Base-by-base conservation (phyloP, 768 basidiomycete species). In the Suillus americanus region DNA sequence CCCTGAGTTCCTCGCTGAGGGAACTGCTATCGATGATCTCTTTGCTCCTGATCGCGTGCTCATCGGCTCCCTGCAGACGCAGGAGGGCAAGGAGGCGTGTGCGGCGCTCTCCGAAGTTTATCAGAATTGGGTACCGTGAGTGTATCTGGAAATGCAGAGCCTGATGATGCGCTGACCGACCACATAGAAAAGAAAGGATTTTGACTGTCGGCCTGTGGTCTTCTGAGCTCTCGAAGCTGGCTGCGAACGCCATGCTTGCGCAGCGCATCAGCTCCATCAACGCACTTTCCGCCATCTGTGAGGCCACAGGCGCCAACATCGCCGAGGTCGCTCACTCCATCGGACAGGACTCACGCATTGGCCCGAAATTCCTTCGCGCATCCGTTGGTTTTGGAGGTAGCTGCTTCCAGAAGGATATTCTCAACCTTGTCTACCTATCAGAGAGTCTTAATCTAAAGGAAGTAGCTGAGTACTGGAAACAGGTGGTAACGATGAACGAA, bases 331-430 rank as follows among this genome's bases (percentile, higher is more conserved):
- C 97, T 1, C 84, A 92, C 74, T 96, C 97, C 10, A 89, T 98
- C 71, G 97, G 97, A 18, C 90, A 88, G 72, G 97, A 99, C 78
- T 84, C 89, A 23, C 94, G 97, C 65, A 85, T 99, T 62, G 97
- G 97, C 4, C 86, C 94, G 70, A 97, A 92, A 77, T 99, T 99
- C 87, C 82, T 99, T 73, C 94, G 92, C 75, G 92, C 94, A 48
- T 92, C 90, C 57, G 95, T 97, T 71, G 97, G 97, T 25, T 99
- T 99, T 72, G 97, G 97, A 66, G 97, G 97, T 43, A 94, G 91
- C 14, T 99, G 97, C 82, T 99, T 99, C 92, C 97, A 99, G 81
- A 99, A 99, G 79, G 97, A 99, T 74, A 99, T 99, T 78, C 88
- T 99, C 73, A 99, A 99, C 82, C 84, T 99, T 66, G 97, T 99